Evolutionary conservation across 306 rosid species (phyloP).

Genomic region (Hylodesmum podocarpum): DNA sequence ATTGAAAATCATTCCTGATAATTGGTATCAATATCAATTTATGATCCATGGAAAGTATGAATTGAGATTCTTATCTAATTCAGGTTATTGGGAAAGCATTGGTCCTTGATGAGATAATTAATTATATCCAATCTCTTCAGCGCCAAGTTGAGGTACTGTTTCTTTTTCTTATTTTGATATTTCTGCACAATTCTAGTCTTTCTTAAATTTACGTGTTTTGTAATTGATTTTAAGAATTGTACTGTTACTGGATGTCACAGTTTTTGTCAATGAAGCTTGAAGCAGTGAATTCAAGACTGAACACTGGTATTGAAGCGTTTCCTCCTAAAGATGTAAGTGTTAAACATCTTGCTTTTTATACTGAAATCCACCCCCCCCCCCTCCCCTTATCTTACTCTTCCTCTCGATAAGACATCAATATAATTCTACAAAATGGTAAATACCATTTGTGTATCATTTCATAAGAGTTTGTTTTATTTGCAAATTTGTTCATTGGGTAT

Average conservation of each 20-base stretch:
- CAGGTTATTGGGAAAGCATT: constrained; percentile 96
- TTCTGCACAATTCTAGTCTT: not conserved
- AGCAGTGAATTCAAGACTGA: constrained; percentile 75
- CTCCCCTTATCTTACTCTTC: not conserved
- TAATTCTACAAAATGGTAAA: not conserved
- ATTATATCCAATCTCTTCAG: constrained; percentile 90
- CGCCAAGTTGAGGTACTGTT: constrained; percentile 81
- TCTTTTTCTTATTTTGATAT: not conserved
- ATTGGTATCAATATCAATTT: not conserved
- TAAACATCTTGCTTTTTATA: not conserved
- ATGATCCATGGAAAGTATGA: not conserved
- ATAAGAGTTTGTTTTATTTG: not conserved
- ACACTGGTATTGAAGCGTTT: constrained; percentile 67
- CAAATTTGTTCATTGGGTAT: not conserved
- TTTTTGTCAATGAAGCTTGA: constrained; percentile 96
- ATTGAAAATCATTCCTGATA: not conserved
- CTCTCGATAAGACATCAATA: not conserved
- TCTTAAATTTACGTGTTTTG: not conserved
- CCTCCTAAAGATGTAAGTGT: constrained; percentile 76
- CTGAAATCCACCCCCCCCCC: no score
- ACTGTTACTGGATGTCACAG: constrained; percentile 53
- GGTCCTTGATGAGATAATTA: constrained; percentile 94
- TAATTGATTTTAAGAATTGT: not conserved
- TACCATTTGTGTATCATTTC: not conserved
- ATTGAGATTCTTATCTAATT: not conserved